Conservation (phyloP, 129 eudicot species). For the Saussurea involucrata region DNA sequence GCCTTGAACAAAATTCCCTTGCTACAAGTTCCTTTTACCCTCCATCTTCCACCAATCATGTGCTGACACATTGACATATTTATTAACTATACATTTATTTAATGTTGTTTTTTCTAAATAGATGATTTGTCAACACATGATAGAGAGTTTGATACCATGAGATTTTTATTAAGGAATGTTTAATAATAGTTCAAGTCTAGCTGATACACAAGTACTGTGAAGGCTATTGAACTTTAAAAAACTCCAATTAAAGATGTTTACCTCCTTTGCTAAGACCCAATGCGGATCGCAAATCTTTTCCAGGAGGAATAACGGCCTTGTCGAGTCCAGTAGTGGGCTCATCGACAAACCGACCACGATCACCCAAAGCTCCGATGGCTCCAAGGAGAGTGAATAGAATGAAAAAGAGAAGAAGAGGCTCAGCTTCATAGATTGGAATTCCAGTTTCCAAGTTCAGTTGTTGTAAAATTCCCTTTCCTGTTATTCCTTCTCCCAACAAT, state of each 20-base stretch:
- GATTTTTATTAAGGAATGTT: too few species aligned
- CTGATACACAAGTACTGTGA: neutral
- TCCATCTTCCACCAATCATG: too few species aligned
- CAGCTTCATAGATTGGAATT: conserved; percentile 96
- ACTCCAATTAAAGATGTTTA: neutral
- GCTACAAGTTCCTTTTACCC: too few species aligned
- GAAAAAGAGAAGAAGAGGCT: conserved; percentile 95
- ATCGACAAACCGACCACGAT: conserved; percentile 83
- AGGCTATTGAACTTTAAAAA: neutral
- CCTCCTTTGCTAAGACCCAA: conserved; percentile 91
- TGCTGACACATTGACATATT: too few species aligned
- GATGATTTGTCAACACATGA: too few species aligned
- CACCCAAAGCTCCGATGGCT: conserved; percentile 99
- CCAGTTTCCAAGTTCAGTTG: conserved; percentile 95
- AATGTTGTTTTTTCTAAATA: too few species aligned
- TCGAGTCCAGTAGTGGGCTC: conserved; percentile 77
- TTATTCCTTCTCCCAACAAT: conserved; percentile 88
- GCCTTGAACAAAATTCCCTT: too few species aligned
- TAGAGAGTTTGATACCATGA: too few species aligned
- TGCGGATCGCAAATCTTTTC: conserved; percentile 72
- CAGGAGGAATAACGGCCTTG: conserved; percentile 85
- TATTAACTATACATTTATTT: too few species aligned
- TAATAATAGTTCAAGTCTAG: too few species aligned
- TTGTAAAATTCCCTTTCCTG: conserved; percentile 83
- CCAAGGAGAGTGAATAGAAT: conserved; percentile 94